A percentile compares a stretch with the other conserved stretches of the same genome.
These are phyloP conservation scores for Hypocreales sp. DNA, from an alignment of 2,329 filamentous ascomycete species.

Conservation along the genomic window DNA sequence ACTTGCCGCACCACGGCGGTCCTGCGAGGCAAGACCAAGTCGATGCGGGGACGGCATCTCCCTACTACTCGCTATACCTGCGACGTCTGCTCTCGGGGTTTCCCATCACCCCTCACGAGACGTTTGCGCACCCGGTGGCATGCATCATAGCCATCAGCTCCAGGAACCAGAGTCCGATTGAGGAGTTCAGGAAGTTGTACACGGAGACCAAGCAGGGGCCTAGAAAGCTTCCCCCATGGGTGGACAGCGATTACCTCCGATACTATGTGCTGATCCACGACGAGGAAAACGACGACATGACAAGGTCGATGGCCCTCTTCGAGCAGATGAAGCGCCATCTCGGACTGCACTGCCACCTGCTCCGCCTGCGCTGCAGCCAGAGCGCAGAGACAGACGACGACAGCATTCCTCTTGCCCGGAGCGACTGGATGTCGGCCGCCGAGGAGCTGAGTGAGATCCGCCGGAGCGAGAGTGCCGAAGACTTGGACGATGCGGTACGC, in stretches of 20 bases:
- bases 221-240: conserved; percentile 63
- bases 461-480: conserved; percentile 48
- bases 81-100: conserved; percentile 69
- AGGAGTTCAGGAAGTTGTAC: conserved; percentile 74
- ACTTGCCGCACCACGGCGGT: conserved; percentile 19
- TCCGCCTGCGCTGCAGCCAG: conserved; percentile 70
- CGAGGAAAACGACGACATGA: conserved; percentile 87
- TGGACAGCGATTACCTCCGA: conserved; percentile 79
- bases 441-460: conserved; percentile 70
- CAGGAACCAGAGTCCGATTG: conserved; percentile 66
- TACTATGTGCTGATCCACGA: conserved; percentile 97
- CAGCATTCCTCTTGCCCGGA: conserved; percentile 63
- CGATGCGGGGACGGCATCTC: conserved; percentile 42
- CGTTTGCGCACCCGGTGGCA: conserved; percentile 86
- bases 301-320: conserved; percentile 75
- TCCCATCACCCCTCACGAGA: conserved; percentile 71
- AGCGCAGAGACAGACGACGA: conserved; percentile 87
- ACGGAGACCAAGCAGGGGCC: conserved; percentile 67
- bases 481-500: conserved; percentile 54
- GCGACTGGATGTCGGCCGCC: conserved; percentile 76
- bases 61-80: conserved; percentile 76
- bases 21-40: conserved; percentile 22
- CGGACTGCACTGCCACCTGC: conserved; percentile 83
- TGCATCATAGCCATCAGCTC: conserved; percentile 94
- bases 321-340: conserved; percentile 99